Evolutionary conservation across 1,284 basidiomycete species (phyloP).

Genomic region (Cronartium ribicola): DNA sequence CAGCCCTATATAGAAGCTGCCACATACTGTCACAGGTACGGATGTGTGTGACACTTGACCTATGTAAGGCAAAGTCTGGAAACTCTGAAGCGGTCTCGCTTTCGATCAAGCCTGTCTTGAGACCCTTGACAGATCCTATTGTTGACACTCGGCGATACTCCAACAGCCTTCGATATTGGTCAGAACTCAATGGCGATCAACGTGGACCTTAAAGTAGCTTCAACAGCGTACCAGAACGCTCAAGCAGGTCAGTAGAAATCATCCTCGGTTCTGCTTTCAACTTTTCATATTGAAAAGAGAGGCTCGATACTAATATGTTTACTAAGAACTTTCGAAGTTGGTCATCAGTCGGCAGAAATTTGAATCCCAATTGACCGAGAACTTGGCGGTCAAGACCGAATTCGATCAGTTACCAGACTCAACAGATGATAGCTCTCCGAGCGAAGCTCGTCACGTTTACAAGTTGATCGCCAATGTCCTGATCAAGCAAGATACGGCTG

Average conservation of each 20-base stretch:
- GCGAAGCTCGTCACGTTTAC: constrained; percentile 62
- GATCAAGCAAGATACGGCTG: constrained; percentile 79
- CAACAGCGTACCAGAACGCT: constrained; percentile 4
- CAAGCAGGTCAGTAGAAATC: background rate
- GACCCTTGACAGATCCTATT: too few relatives aligned
- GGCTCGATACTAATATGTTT: background rate
- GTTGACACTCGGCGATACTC: too few relatives aligned
- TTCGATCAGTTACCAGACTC: background rate
- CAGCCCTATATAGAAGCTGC: too few relatives aligned
- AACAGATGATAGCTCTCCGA: background rate
- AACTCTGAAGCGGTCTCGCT: too few relatives aligned
- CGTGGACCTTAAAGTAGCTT: background rate
- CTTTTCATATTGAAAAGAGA: background rate
- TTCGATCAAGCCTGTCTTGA: too few relatives aligned
- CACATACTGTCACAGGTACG: too few relatives aligned
- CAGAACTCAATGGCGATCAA: background rate
- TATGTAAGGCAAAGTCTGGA: too few relatives aligned
- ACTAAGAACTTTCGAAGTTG: constrained; percentile 61
- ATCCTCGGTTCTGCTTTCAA: background rate
- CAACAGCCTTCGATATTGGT: too few relatives aligned
- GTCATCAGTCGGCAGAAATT: constrained; percentile 76
- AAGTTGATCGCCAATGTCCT: constrained; percentile 90
- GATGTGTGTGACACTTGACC: too few relatives aligned
- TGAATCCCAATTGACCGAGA: constrained; percentile 84
- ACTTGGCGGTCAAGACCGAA: constrained; percentile 66